phyloP scores from a whole-genome alignment of 257 asterid genomes.

The Scutellaria barbata region DNA sequence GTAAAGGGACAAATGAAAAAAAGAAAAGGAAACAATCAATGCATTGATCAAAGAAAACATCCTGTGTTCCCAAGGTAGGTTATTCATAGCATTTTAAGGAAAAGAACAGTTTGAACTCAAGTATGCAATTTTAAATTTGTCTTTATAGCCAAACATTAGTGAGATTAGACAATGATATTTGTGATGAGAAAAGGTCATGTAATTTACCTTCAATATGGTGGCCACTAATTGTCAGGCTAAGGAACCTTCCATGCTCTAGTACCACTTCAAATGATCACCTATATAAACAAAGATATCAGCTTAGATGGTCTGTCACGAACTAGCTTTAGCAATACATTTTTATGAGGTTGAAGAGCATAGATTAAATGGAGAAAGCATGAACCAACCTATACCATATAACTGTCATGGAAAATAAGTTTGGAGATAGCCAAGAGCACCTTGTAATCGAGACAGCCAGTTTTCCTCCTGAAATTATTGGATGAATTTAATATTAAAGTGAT shows the following conservation, averaged over 20 bases:
- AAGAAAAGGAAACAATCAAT: background rate
- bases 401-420: background rate
- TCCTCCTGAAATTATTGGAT: background rate
- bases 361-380: background rate
- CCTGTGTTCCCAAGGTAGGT: background rate
- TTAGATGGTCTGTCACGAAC: slow-evolving; percentile 1
- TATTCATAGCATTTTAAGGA: background rate
- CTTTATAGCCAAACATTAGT: background rate
- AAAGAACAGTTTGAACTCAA: background rate
- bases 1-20: background rate
- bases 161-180: slow-evolving; percentile 3
- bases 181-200: background rate
- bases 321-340: background rate
- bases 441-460: background rate
- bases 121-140: background rate
- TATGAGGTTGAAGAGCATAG: background rate
- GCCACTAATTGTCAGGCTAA: background rate
- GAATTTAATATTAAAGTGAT: background rate
- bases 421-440: background rate
- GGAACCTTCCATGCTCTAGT: slow-evolving; percentile 11
- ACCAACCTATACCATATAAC: slow-evolving; percentile 13
- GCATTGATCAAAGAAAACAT: slow-evolving; percentile 7
- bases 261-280: slow-evolving; percentile 27
- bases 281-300: slow-evolving; percentile 18
- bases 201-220: slow-evolving; percentile 8